Evolutionary conservation across 1,284 basidiomycete species (phyloP).

Genomic region (Apiotrichum brassicae): DNA sequence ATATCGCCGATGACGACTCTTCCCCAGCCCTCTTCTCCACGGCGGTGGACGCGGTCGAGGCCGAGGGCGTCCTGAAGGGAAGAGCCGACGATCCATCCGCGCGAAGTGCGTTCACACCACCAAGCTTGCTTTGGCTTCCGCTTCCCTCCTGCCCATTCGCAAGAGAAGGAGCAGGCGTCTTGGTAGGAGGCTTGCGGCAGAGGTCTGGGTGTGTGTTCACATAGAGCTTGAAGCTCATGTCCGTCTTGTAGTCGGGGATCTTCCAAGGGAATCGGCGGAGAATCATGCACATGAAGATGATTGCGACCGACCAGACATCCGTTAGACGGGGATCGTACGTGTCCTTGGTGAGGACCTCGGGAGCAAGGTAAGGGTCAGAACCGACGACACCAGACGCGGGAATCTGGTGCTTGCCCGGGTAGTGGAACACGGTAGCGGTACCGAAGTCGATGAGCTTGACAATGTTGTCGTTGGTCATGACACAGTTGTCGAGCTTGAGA

Average conservation of each 20-base stretch:
- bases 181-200: constrained; percentile 49
- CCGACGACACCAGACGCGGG: constrained; percentile 88
- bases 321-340: constrained; percentile 94
- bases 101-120: constrained; percentile 26
- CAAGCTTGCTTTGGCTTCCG: too few relatives aligned
- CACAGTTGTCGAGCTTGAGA: constrained; percentile 98
- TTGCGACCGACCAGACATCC: constrained; percentile 96
- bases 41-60: constrained; percentile 29
- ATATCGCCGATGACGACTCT: neutral
- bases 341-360: constrained; percentile 77
- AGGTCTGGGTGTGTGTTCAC: constrained; percentile 87
- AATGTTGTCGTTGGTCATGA: constrained; percentile 89
- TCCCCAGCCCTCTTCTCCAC: constrained; percentile 17
- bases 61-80: constrained; percentile 34
- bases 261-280: constrained; percentile 99
- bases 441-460: constrained; percentile 99
- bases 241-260: constrained; percentile 89
- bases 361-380: constrained; percentile 95
- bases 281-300: constrained; percentile 99
- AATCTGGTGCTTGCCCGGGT: constrained; percentile 79
- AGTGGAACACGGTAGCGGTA: constrained; percentile 97
- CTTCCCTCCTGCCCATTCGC: constrained; percentile 26
- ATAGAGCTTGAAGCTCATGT: constrained; percentile 85
- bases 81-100: constrained; percentile 37
- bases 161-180: constrained; percentile 38